Base-by-base conservation (phyloP, 352 stramenopile genomes). In the Thalassiosira mediterranea region DNA sequence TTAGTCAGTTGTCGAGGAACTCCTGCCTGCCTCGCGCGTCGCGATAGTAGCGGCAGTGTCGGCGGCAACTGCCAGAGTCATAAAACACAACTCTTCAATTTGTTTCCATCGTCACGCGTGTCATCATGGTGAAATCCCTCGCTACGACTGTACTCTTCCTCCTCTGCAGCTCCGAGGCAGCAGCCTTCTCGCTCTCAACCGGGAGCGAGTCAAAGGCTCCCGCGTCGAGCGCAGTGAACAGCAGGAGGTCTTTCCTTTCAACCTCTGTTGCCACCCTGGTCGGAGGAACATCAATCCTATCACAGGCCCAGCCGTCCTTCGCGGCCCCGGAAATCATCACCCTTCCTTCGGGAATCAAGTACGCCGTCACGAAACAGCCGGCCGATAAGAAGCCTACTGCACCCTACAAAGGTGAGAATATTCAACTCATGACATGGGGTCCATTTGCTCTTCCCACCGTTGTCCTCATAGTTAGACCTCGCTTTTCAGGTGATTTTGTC, bases 401-500 rank as follows among this genome's bases (percentile, higher is more conserved):
- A 26, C 57, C 60, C 10, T 74, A 76, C 31, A 56, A 77, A 17
- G n/a, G n/a, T n/a, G n/a, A n/a, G n/a, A n/a, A n/a, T n/a, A n/a
- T n/a, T n/a, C n/a, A n/a, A n/a, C n/a, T n/a, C n/a, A n/a, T n/a
- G n/a, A n/a, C n/a, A n/a, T n/a, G n/a, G n/a, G n/a, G n/a, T n/a
- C n/a, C n/a, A n/a, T n/a, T n/a, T n/a, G n/a, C n/a, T n/a, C n/a
- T n/a, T n/a, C n/a, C n/a, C n/a, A n/a, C n/a, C n/a, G n/a, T n/a
- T n/a, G n/a, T n/a, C n/a, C n/a, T n/a, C n/a, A n/a, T n/a, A n/a
- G n/a, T n/a, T n/a, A n/a, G n/a, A n/a, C n/a, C n/a, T n/a, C n/a
- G n/a, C n/a, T n/a, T n/a, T n/a, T n/a, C n/a, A n/a, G 82, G 81
- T 46, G 84, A 92, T 51, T 88, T 92, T 52, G 76, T 89, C 19